A percentile compares a stretch with the other conserved stretches of the same genome.
Conservation (phyloP, 75 land plant genomes). For the Picea sitchensis region DNA sequence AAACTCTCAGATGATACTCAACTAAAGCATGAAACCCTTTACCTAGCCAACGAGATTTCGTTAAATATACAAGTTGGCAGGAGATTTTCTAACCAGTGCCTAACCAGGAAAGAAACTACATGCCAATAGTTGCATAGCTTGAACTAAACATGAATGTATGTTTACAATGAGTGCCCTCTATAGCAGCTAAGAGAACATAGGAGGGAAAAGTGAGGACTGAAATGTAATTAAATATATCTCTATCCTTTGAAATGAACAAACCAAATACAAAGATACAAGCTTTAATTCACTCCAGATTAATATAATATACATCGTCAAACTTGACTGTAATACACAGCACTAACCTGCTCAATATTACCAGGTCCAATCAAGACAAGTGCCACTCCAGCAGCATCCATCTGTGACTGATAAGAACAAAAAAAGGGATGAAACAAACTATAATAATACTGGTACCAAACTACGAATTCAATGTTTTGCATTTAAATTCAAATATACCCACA, state of each 20-base stretch:
- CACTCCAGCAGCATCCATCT: slow-evolving; percentile 61
- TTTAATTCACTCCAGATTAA: background rate
- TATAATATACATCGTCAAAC: background rate
- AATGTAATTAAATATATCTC: too few species aligned
- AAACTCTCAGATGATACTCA: too few species aligned
- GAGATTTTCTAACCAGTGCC: too few species aligned
- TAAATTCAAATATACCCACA: too few species aligned
- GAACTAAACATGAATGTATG: background rate
- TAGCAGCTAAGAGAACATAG: background rate
- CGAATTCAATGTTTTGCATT: background rate
- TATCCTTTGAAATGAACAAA: background rate
- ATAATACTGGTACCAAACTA: background rate
- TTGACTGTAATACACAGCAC: background rate
- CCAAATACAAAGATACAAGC: background rate
- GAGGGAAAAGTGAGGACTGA: background rate
- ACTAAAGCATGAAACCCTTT: too few species aligned
- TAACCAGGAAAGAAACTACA: too few species aligned
- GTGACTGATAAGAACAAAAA: slow-evolving; percentile 31
- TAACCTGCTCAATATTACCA: slow-evolving; percentile 81
- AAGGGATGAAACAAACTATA: background rate
- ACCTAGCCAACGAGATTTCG: too few species aligned
- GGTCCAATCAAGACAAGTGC: slow-evolving; percentile 75
- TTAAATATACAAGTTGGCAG: too few species aligned
- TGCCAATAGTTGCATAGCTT: too few species aligned
- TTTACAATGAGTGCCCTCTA: background rate